Percentiles rank a stretch among this genome's conserved stretches.
Conservation (phyloP, 495 filamentous ascomycete species). For the Penicillium pancosmium region DNA sequence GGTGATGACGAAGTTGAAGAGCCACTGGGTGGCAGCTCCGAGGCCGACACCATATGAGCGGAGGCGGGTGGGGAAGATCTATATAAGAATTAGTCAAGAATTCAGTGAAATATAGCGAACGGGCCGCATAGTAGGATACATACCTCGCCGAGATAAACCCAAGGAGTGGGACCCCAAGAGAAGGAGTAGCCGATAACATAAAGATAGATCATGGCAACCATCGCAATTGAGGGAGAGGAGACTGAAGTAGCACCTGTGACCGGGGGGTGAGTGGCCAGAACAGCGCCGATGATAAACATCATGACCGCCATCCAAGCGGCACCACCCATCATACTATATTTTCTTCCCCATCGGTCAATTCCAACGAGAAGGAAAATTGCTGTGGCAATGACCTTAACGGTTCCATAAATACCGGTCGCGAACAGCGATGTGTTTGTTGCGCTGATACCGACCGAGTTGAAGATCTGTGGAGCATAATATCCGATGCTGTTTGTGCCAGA, state of each 20-base stretch:
- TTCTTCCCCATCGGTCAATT: conserved; percentile 69
- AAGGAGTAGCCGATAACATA: conserved; percentile 51
- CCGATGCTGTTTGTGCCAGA: conserved; percentile 54
- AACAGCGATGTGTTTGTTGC: conserved; percentile 49
- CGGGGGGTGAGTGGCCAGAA: conserved; percentile 51
- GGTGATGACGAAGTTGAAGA: conserved; percentile 50
- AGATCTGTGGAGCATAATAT: conserved; percentile 57
- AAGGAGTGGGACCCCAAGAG: conserved; percentile 49
- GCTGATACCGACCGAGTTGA: conserved; percentile 48
- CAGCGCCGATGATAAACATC: conserved; percentile 82
- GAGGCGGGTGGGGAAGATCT: conserved; percentile 74
- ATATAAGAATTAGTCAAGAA: conserved; percentile 17
- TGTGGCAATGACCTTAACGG: conserved; percentile 59
- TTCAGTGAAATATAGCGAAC: neutral
- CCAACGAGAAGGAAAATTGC: conserved; percentile 65
- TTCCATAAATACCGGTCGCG: conserved; percentile 55
- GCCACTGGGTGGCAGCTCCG: conserved; percentile 59
- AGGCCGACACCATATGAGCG: conserved; percentile 71
- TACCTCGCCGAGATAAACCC: conserved; percentile 57
- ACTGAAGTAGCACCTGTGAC: conserved; percentile 26
- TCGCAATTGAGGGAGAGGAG: conserved; percentile 46
- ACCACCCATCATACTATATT: conserved; percentile 68
- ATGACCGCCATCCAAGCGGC: conserved; percentile 64
- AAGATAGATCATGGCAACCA: conserved; percentile 58
- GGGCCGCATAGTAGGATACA: neutral